Conservation (phyloP, 352 stramenopile genomes). For the Globisporangium carolinianum region DNA sequence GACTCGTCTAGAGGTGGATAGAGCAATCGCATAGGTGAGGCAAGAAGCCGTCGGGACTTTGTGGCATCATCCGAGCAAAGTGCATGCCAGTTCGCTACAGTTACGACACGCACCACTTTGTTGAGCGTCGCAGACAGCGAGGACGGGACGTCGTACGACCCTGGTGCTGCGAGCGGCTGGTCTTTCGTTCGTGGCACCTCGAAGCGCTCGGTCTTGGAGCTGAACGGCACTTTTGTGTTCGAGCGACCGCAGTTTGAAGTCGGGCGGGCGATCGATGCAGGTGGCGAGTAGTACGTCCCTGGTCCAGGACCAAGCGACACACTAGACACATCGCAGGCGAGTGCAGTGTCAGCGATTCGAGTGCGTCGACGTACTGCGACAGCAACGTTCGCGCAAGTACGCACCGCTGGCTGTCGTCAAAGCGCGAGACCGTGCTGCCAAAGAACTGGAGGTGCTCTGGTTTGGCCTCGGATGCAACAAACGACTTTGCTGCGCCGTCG, state of each 20-base stretch:
- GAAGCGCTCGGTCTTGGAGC: constrained; percentile 70
- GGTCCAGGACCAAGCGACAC: constrained; percentile 26
- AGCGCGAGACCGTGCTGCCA: constrained; percentile 63
- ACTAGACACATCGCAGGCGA: too few species aligned
- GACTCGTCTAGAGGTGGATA: constrained; percentile 31
- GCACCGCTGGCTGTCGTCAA: constrained; percentile 36
- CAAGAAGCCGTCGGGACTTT: too few species aligned
- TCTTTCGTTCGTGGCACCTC: constrained; percentile 32
- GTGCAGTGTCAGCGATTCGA: too few species aligned
- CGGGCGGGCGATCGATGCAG: constrained; percentile 20
- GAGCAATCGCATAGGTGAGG: too few species aligned
- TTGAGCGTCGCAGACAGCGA: constrained; percentile 52
- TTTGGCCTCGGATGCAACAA: constrained; percentile 29
- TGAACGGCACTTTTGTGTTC: constrained; percentile 45
- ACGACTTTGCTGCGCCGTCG: constrained; percentile 31
- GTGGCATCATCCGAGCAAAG: not conserved
- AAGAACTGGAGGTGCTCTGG: constrained; percentile 79
- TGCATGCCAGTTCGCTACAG: not conserved
- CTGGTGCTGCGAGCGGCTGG: constrained; percentile 42
- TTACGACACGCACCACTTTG: constrained; percentile 44
- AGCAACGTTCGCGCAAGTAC: not conserved
- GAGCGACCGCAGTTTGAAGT: constrained; percentile 23
- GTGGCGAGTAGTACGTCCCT: constrained; percentile 48
- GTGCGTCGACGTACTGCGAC: too few species aligned
- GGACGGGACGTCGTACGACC: constrained; percentile 60